Conservation (phyloP, 2,329 filamentous ascomycete species). For the Microthyrium microscopicum region DNA sequence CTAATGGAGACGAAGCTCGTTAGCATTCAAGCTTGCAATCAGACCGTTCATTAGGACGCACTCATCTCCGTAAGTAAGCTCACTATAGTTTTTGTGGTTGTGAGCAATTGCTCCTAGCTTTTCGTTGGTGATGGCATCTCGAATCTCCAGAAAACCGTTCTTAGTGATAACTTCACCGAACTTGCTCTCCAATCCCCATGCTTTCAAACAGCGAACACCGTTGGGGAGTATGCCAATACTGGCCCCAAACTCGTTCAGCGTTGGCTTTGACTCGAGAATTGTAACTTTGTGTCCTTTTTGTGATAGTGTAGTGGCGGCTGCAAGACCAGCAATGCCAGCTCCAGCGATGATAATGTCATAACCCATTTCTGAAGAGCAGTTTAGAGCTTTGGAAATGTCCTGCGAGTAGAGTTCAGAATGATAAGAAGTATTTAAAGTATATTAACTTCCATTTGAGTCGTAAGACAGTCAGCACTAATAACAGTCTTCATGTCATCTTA, state of each 20-base stretch:
- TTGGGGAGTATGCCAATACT: slow-evolving; percentile 25
- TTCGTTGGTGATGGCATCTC: too few relatives aligned
- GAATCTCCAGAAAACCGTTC: not conserved
- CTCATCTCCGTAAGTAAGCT: too few relatives aligned
- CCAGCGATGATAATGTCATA: slow-evolving; percentile 15
- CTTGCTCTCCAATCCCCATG: slow-evolving; percentile 17
- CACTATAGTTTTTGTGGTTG: too few relatives aligned
- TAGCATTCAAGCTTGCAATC: too few relatives aligned
- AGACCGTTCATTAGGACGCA: too few relatives aligned
- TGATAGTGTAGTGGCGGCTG: slow-evolving; percentile 15
- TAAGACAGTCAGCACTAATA: too few relatives aligned
- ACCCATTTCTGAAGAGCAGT: not conserved
- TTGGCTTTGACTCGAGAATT: slow-evolving; percentile 13
- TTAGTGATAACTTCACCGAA: slow-evolving; percentile 2
- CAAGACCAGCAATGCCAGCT: slow-evolving; percentile 16
- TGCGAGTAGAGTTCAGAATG: too few relatives aligned
- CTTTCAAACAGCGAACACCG: slow-evolving; percentile 16
- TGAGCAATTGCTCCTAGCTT: too few relatives aligned
- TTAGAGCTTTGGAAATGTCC: not conserved
- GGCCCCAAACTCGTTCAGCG: slow-evolving; percentile 15
- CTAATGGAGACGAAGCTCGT: too few relatives aligned
- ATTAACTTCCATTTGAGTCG: too few relatives aligned
- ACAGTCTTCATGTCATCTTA: too few relatives aligned
- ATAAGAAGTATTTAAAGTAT: too few relatives aligned
- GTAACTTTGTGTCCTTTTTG: slow-evolving; percentile 12